These are phyloP conservation scores for Phylloporus arenicola DNA, from an alignment of 768 basidiomycete genomes.

Conservation along the genomic window DNA sequence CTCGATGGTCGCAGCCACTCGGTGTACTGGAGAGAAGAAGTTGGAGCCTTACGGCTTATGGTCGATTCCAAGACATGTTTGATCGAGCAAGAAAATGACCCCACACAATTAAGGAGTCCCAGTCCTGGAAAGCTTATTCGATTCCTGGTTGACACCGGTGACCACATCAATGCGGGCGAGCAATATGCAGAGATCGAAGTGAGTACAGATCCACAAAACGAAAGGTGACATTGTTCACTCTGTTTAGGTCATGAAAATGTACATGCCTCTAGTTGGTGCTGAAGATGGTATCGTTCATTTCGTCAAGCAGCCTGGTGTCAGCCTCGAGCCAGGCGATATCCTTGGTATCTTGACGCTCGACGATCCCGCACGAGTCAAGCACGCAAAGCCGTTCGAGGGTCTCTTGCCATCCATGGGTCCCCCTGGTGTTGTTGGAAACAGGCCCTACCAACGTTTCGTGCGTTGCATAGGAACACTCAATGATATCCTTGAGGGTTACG, in stretches of 20 bases:
- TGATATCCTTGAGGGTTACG: slow-evolving; percentile 94
- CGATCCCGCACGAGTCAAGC: slow-evolving; percentile 93
- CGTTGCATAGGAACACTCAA: slow-evolving; percentile 70
- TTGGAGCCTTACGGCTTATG: slow-evolving; percentile 86
- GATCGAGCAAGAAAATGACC: slow-evolving; percentile 99
- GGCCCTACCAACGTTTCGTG: slow-evolving; percentile 80
- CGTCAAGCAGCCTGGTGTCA: slow-evolving; percentile 97
- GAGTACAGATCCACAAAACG: slow-evolving; percentile 16
- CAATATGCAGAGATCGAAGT: slow-evolving; percentile 98
- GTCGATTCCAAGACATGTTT: slow-evolving; percentile 97
- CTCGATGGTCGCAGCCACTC: slow-evolving; percentile 95
- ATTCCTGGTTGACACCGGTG: slow-evolving; percentile 93
- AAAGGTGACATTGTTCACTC: slow-evolving; percentile 1
- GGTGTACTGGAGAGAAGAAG: slow-evolving; percentile 97
- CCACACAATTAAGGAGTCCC: slow-evolving; percentile 92
- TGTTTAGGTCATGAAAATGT: slow-evolving; percentile 94
- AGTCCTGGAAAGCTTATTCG: slow-evolving; percentile 95
- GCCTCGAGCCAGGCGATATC: slow-evolving; percentile 94
- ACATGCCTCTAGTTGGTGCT: slow-evolving; percentile 92
- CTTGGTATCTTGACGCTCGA: slow-evolving; percentile 95
- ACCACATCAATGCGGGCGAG: slow-evolving; percentile 94
- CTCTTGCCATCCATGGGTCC: slow-evolving; percentile 83
- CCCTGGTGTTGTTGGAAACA: slow-evolving; percentile 81
- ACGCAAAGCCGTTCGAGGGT: slow-evolving; percentile 97
- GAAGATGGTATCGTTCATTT: slow-evolving; percentile 94